Evolutionary conservation across 768 basidiomycete species (phyloP).

Genomic region (Hebeloma cylindrosporum): DNA sequence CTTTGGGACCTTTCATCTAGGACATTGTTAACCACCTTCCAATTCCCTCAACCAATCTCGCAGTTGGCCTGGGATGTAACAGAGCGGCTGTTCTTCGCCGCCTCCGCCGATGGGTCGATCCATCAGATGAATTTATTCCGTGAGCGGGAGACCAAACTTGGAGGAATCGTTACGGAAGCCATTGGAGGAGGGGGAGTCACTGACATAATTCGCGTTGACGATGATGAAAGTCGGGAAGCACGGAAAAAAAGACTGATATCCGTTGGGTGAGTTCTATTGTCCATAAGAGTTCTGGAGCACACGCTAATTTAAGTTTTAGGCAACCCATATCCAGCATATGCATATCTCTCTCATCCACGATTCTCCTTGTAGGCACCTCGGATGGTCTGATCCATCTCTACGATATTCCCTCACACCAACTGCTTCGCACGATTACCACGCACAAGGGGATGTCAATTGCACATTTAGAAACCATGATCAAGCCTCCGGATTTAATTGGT

Average conservation of each 20-base stretch:
- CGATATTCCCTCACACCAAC: constrained; percentile 89
- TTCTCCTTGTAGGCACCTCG: constrained; percentile 80
- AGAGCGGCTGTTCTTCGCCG: constrained; percentile 89
- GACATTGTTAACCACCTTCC: constrained; percentile 81
- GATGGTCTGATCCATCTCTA: constrained; percentile 76
- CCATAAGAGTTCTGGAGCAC: neutral
- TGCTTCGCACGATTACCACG: constrained; percentile 74
- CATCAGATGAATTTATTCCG: constrained; percentile 81
- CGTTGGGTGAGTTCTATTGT: constrained; percentile 51
- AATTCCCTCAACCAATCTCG: constrained; percentile 76
- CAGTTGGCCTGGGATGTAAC: constrained; percentile 76
- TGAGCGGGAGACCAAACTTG: constrained; percentile 53
- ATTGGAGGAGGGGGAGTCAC: constrained; percentile 71
- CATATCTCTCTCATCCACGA: constrained; percentile 75
- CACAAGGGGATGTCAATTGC: constrained; percentile 72
- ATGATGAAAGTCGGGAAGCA: constrained; percentile 46
- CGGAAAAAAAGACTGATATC: constrained; percentile 64
- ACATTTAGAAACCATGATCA: constrained; percentile 73
- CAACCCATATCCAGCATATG: constrained; percentile 71
- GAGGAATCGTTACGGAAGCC: constrained; percentile 59
- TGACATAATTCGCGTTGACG: constrained; percentile 70
- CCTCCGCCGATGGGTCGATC: constrained; percentile 70
- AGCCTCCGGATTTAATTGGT: constrained; percentile 84
- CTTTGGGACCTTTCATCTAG: constrained; percentile 79
- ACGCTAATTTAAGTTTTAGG: constrained; percentile 36